Evolutionary conservation across 78 protist species (phyloP).

Genomic region (Dictyostelium intermedium): DNA sequence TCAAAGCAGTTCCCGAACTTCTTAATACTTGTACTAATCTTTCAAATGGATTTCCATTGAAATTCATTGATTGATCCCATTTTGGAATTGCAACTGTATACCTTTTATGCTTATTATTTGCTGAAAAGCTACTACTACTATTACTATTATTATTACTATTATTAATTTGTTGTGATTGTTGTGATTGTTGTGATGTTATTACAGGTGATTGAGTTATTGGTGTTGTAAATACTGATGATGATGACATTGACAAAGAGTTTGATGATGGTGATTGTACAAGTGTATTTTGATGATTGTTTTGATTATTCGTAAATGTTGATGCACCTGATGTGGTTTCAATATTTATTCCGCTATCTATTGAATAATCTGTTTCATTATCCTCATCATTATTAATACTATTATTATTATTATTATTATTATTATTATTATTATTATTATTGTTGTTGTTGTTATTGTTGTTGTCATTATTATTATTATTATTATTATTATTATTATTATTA

Average conservation of each 20-base stretch:
- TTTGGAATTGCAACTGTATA: conserved; percentile 65
- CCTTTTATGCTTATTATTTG: conserved; percentile 1
- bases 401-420: background rate
- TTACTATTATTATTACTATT: background rate
- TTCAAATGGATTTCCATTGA: conserved; percentile 70
- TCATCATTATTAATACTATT: background rate
- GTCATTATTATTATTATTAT: background rate
- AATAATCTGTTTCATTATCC: background rate
- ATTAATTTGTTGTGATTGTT: background rate
- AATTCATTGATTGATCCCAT: conserved; percentile 57
- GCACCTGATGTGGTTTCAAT: background rate
- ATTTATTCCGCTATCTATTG: background rate
- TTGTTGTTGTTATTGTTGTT: background rate
- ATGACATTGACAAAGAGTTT: background rate
- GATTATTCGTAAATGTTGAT: background rate
- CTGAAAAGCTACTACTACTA: background rate
- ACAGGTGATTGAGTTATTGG: background rate
- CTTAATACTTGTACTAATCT: conserved; percentile 19
- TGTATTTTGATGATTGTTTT: background rate
- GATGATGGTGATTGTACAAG: background rate
- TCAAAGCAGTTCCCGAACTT: background rate
- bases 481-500: background rate
- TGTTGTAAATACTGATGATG: background rate
- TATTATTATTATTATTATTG: background rate
- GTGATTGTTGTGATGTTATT: background rate